phyloP scores from a whole-genome alignment of 306 rosid species.

The Elaeagnus macrophylla region DNA sequence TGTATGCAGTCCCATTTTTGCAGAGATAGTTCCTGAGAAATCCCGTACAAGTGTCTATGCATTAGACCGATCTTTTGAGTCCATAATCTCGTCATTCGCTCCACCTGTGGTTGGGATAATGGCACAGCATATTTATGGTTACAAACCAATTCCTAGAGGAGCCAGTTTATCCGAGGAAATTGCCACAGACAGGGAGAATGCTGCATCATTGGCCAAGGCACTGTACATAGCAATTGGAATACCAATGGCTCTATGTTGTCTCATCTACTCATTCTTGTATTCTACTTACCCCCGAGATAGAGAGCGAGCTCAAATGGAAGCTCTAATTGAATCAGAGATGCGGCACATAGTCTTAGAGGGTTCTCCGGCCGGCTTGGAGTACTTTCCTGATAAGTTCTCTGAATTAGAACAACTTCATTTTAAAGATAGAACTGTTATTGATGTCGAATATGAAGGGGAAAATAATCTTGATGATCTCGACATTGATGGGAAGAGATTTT shows the following conservation, averaged over 20 bases:
- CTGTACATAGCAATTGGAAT: conserved; percentile 41
- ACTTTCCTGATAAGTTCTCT: conserved; percentile 10
- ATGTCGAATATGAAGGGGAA: conserved; percentile 42
- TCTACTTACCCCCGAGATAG: conserved; percentile 49
- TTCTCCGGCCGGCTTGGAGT: conserved; percentile 15
- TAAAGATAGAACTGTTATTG: conserved; percentile 20
- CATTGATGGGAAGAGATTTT: conserved; percentile 46
- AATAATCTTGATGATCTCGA: conserved; percentile 33
- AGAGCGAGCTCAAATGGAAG: conserved; percentile 47
- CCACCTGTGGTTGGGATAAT: conserved; percentile 82
- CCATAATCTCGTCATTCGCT: conserved; percentile 78
- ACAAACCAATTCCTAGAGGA: conserved; percentile 50
- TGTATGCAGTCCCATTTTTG: conserved; percentile 77
- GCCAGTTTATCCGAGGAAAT: conserved; percentile 38
- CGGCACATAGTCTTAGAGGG: conserved; percentile 24
- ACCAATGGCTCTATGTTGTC: conserved; percentile 53
- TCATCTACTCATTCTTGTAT: conserved; percentile 44
- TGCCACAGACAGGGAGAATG: conserved; percentile 40
- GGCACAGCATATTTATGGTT: conserved; percentile 81
- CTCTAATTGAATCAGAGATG: conserved; percentile 47
- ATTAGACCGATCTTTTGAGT: conserved; percentile 76
- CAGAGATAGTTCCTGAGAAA: conserved; percentile 94
- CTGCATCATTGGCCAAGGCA: conserved; percentile 48
- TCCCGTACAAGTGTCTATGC: conserved; percentile 86
- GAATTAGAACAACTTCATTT: conserved; percentile 32